These are phyloP conservation scores for Solanum rostratum DNA, from an alignment of 257 asterid species.

Conservation along the genomic window DNA sequence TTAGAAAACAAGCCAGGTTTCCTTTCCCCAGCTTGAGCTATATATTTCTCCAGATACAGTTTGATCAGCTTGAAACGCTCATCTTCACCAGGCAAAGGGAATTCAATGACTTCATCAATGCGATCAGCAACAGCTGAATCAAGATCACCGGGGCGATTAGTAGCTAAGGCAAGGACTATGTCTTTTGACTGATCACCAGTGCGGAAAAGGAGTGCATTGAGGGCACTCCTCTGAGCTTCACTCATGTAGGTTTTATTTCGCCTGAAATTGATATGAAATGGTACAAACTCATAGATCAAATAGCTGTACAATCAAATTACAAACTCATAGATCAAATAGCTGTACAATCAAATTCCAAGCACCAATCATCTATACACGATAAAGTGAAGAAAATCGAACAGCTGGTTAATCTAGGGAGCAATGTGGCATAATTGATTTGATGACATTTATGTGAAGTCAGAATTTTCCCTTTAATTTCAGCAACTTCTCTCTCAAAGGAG, in stretches of 20 bases:
- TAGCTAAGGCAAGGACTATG: constrained; percentile 87
- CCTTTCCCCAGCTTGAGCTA: constrained; percentile 66
- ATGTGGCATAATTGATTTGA: background rate
- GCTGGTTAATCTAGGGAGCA: background rate
- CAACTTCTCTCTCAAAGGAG: background rate
- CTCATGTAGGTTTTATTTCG: constrained; percentile 94
- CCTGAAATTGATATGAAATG: constrained; percentile 27
- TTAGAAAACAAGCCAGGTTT: constrained; percentile 46
- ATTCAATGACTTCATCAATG: constrained; percentile 87
- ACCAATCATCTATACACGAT: background rate
- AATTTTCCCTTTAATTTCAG: background rate
- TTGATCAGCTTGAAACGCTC: constrained; percentile 77
- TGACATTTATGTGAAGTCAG: background rate
- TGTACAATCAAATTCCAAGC: background rate
- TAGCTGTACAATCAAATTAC: background rate
- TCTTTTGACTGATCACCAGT: constrained; percentile 98
- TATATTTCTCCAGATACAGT: constrained; percentile 74
- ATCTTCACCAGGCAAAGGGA: constrained; percentile 82
- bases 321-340: no score
- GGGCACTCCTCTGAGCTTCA: constrained; percentile 98
- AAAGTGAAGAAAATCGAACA: background rate
- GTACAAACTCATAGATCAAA: background rate
- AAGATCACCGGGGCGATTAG: constrained; percentile 93
- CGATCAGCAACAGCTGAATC: constrained; percentile 95
- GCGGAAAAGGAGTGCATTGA: constrained; percentile 81